These are phyloP conservation scores for Coniella lustricola DNA, from an alignment of 2,329 filamentous ascomycete species.

Conservation along the genomic window DNA sequence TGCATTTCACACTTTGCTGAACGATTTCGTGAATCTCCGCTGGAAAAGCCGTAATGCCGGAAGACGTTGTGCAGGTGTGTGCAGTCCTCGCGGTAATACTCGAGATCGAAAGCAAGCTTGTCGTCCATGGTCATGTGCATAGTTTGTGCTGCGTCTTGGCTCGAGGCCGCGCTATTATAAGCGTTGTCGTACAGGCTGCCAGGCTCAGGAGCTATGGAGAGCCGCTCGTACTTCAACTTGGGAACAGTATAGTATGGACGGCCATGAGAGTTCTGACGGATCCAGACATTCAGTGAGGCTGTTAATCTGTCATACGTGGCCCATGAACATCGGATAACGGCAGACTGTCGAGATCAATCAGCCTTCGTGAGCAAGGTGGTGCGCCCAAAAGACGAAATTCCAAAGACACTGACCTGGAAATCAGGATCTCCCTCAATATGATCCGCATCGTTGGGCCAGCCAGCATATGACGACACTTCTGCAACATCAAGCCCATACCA, in stretches of 20 bases:
- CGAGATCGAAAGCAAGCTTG: conserved; percentile 11
- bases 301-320: conserved; percentile 38
- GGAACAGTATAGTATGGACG: conserved; percentile 23
- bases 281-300: conserved; percentile 41
- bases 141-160: not conserved
- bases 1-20: not conserved
- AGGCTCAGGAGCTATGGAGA: conserved; percentile 1
- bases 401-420: conserved; percentile 34
- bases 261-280: conserved; percentile 29
- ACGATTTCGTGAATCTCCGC: not conserved
- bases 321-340: conserved; percentile 38
- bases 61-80: too few relatives aligned
- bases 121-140: conserved; percentile 9
- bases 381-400: not conserved
- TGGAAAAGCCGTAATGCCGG: not conserved
- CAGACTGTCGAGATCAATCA: conserved; percentile 19
- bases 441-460: conserved; percentile 10
- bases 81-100: not conserved
- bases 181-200: conserved; percentile 14
- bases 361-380: conserved; percentile 1
- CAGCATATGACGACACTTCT: conserved; percentile 13
- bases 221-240: conserved; percentile 4
- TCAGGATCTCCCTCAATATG: conserved; percentile 30
- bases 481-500: conserved; percentile 24
- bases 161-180: conserved; percentile 1